Evolutionary conservation across 2,329 filamentous ascomycete species (phyloP), one percentile per base, ranked within the genome.

Genomic region (Monilinia aucupariae): DNA sequence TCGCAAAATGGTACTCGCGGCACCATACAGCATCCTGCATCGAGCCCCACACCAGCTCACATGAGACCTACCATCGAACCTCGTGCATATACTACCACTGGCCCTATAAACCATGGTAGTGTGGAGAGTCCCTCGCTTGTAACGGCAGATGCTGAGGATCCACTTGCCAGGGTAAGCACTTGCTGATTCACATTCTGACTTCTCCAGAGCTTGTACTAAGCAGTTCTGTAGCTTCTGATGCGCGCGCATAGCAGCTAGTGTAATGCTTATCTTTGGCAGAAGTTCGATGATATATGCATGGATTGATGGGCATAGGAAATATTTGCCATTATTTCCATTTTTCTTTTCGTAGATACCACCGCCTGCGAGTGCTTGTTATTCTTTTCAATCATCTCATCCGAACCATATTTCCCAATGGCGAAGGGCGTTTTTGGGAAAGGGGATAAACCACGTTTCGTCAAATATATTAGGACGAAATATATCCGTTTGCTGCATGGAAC

Each of bases 41-140:
- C 66, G 52, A 52, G 65, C 68, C 55, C 67, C 20, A 66, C 59
- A 13, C 58, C 61, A 20, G 66, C 65, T 15, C 58, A 54, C 20
- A 50, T 68, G 22, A 78, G 86, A 63, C 85, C 85, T 47, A 74
- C 76, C n/a, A 72, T 85, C 65, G 79, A 89, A 68, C 77, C 81
- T 56, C 82, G 90, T 65, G 83, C 90, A 20, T 84, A 87, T 69
- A 92, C 89, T n/a, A 86, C 85, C 63, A 82, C 83, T 51, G 88
- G 87, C 55, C 80, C 82, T 13, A 76, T 86, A 63, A 78, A 76
- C 54, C 76, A 77, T 54, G 80, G 81, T 22, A 84, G 80, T 66
- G 75, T 82, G 62, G 85, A 86, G 60, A 90, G 85, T 74, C 87
- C 88, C 32, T 79, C 81, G 37, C 76, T 88, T 59, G 76, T 87